Base-by-base conservation (phyloP, 2,329 filamentous ascomycete species). In the Curvularia lunata region DNA sequence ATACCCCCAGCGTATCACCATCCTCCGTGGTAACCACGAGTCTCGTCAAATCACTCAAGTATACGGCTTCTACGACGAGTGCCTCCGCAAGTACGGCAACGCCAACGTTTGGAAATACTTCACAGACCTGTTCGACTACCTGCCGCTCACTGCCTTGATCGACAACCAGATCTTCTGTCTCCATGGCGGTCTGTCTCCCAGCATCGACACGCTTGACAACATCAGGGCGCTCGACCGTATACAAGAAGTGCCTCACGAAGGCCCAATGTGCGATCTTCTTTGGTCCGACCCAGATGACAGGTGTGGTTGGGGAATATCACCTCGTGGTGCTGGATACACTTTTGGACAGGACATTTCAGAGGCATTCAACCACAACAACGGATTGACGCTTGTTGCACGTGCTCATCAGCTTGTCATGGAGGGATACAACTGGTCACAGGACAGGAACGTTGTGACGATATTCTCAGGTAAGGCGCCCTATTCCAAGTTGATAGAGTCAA, bases 381-480 rank as follows among this genome's bases (percentile, higher is more conserved):
- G 93, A 56, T 82, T 99, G 79, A 98, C 94, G 53, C 84, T 98
- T 62, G 96, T 99, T 75, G 95, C 95, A 59, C 86, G 95, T 79
- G 95, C 95, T 54, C 95, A 99, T 84, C 95, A 99, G 82, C 83
- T 99, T 77, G 95, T 99, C 60, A 99, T 98, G 94, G 95, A 99
- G 79, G 95, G 95, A 48, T 99, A 98, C 81, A 99, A 98, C 78
- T 99, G 95, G 95, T 97, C 93, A 66, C 95, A 98, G 79, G 95
- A 98, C 77, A 84, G 94, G 66, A 98, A 99, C 69, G 95, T 99
- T 50, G 95, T 99, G 61, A 99, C 95, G 37, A 98, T 99, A 74
- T 99, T 99, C 83, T 97, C 93, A 68, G 92, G 82, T 75, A 65
- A 12, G 52, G 18, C 10, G 5, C 5, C 13, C 21, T 27, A 13